phyloP scores from a whole-genome alignment of 2,329 filamentous ascomycete species.

The Fusarium brevicatenulatum region DNA sequence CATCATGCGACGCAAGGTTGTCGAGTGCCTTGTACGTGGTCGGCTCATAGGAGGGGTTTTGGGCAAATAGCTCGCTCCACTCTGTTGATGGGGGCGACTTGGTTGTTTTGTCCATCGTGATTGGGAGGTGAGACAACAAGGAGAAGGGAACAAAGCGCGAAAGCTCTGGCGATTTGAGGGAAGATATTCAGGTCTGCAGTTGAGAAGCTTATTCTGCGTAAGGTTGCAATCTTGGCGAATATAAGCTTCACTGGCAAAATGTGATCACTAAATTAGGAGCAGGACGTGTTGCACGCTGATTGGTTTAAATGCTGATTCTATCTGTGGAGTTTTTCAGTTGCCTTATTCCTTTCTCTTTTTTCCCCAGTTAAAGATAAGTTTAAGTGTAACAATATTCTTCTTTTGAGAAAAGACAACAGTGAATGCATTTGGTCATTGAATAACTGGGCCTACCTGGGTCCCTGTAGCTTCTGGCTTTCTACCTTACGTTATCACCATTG shows the following conservation, averaged over 20 bases:
- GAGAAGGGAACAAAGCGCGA: fast-evolving
- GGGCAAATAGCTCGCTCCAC: neutral
- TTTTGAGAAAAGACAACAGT: fast-evolving
- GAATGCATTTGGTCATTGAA: neutral
- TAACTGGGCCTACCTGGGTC: neutral
- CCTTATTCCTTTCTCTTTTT: neutral
- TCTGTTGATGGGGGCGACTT: neutral
- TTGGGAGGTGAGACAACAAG: too few species aligned
- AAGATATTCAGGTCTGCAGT: too few species aligned
- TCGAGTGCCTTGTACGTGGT: neutral
- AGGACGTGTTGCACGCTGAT: neutral
- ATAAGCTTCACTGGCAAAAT: neutral
- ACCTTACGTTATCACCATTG: too few species aligned
- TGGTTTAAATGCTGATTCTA: neutral
- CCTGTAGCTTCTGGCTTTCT: too few species aligned
- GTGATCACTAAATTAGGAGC: neutral
- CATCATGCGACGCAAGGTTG: neutral
- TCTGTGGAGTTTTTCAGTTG: neutral
- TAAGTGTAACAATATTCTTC: fast-evolving
- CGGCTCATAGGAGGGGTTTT: neutral
- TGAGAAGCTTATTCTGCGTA: neutral
- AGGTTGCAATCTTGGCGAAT: neutral
- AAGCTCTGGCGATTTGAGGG: too few species aligned
- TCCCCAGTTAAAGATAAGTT: neutral
- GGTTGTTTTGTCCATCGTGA: neutral